Conservation (phyloP, 306 rosid genomes). For the Corylus americana region DNA sequence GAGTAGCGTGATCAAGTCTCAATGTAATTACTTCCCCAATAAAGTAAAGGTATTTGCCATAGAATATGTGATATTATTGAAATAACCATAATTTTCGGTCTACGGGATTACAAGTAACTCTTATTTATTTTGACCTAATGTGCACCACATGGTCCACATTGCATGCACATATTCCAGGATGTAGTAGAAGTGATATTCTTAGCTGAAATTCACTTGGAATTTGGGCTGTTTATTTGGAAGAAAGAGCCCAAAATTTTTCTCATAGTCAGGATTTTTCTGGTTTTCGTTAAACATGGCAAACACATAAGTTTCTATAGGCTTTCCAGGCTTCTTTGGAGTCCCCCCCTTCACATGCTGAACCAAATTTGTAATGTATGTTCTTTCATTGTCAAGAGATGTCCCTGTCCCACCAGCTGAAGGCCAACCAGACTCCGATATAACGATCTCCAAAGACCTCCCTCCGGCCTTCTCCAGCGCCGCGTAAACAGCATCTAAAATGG, state of each 20-base stretch:
- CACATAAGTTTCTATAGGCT: constrained; percentile 36
- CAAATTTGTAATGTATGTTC: constrained; percentile 40
- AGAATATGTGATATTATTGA: too few relatives aligned
- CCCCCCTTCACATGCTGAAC: constrained; percentile 36
- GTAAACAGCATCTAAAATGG: constrained; percentile 39
- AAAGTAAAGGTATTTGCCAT: too few relatives aligned
- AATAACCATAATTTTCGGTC: too few relatives aligned
- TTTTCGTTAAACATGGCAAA: constrained; percentile 49
- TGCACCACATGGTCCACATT: not conserved
- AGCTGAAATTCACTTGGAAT: constrained; percentile 32
- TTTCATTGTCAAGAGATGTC: constrained; percentile 40
- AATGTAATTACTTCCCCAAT: too few relatives aligned
- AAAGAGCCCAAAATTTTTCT: constrained; percentile 40
- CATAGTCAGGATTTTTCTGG: constrained; percentile 11
- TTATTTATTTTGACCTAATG: too few relatives aligned
- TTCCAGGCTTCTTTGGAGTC: constrained; percentile 39
- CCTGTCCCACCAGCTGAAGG: constrained; percentile 43
- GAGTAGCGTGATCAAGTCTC: too few relatives aligned
- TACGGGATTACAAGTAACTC: too few relatives aligned
- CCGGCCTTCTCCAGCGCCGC: constrained; percentile 46
- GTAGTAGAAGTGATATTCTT: not conserved
- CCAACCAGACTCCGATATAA: constrained; percentile 57
- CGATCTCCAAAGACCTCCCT: constrained; percentile 33
- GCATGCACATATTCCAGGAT: not conserved
- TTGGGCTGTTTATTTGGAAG: constrained; percentile 34